Conservation (phyloP, 768 basidiomycete genomes). For the Pleurotus ostreatus region DNA sequence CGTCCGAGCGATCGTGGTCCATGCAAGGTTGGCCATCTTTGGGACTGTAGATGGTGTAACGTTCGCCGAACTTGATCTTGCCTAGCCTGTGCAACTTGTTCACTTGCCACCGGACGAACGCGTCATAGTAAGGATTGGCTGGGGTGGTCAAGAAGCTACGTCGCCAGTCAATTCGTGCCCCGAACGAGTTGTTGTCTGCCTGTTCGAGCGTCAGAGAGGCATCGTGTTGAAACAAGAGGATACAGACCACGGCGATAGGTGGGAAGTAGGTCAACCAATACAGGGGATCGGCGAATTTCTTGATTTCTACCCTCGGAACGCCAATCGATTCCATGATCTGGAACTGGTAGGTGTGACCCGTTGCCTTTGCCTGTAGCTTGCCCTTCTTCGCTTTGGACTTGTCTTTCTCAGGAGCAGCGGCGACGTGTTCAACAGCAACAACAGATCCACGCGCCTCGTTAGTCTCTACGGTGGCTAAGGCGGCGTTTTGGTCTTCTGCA, state of each 20-base stretch:
- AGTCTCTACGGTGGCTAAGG: background rate
- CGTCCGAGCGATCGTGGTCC: slow-evolving; percentile 97
- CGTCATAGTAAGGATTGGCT: slow-evolving; percentile 94
- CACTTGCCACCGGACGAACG: slow-evolving; percentile 97
- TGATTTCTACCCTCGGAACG: slow-evolving; percentile 85
- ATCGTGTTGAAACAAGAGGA: too few relatives aligned
- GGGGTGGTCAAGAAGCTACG: slow-evolving; percentile 92
- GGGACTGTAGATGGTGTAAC: slow-evolving; percentile 97
- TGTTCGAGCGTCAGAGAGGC: too few relatives aligned
- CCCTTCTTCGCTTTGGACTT: slow-evolving; percentile 91
- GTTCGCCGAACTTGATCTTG: slow-evolving; percentile 97
- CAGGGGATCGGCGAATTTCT: slow-evolving; percentile 93
- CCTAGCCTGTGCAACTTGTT: slow-evolving; percentile 84
- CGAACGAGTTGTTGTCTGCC: slow-evolving; percentile 77
- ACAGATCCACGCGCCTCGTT: slow-evolving; percentile 30
- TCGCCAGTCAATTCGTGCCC: slow-evolving; percentile 98
- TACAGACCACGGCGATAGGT: slow-evolving; percentile 68
- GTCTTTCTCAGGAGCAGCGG: slow-evolving; percentile 35
- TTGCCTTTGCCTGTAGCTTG: slow-evolving; percentile 88
- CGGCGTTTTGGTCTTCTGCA: slow-evolving; percentile 37
- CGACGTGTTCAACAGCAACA: slow-evolving; percentile 25
- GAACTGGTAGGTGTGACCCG: slow-evolving; percentile 95
- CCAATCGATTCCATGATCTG: slow-evolving; percentile 97
- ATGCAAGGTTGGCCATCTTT: slow-evolving; percentile 99
- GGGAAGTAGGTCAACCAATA: slow-evolving; percentile 95